Evolutionary conservation across 768 basidiomycete species (phyloP).

Genomic region (Phanerochaete carnosa): DNA sequence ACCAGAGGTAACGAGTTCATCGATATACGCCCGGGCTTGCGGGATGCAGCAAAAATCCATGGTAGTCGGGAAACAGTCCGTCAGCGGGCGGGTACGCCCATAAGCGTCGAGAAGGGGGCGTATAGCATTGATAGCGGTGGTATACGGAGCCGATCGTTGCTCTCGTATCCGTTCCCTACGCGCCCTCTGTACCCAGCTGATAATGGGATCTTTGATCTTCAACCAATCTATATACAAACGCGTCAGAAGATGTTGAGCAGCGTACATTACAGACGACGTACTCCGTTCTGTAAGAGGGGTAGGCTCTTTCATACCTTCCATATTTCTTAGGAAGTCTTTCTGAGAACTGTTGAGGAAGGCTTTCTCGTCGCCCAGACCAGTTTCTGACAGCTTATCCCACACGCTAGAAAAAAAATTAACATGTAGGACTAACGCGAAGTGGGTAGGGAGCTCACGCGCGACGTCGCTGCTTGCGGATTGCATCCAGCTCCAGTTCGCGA

Average conservation of each 20-base stretch:
- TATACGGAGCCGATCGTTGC: not conserved
- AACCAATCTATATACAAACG: not conserved
- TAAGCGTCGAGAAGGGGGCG: not conserved
- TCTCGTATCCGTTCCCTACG: not conserved
- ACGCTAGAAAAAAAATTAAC: not conserved
- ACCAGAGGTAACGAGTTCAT: not conserved
- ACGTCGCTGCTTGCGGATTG: not conserved
- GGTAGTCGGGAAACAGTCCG: not conserved
- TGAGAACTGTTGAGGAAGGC: not conserved
- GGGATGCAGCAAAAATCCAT: not conserved
- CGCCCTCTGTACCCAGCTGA: not conserved
- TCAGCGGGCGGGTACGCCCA: not conserved
- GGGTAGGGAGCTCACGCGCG: not conserved
- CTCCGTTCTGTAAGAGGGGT: not conserved
- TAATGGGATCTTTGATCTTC: not conserved
- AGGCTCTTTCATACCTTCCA: slow-evolving; percentile 5
- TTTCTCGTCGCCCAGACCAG: not conserved
- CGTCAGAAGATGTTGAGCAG: not conserved
- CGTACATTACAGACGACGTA: not conserved
- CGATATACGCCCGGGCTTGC: not conserved
- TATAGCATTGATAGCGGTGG: not conserved
- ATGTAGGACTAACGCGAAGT: not conserved
- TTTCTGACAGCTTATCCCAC: not conserved
- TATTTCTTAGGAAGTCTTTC: not conserved
- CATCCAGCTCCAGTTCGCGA: not conserved